Base-by-base conservation (phyloP, 257 asterid genomes). In the Primulina huaijiensis region DNA sequence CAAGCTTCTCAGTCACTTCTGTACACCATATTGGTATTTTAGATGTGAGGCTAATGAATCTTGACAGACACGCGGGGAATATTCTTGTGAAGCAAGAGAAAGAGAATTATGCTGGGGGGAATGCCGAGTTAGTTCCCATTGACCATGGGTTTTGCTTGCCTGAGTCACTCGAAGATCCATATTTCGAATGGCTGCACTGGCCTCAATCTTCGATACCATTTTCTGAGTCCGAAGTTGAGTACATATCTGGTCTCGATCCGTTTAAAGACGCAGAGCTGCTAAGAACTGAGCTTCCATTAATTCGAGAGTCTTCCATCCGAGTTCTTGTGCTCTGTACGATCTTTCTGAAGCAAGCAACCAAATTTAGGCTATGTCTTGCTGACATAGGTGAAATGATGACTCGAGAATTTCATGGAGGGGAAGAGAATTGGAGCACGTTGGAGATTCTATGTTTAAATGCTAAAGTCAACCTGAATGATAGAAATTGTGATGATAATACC, bases 121-220 rank as follows among this genome's bases (percentile, higher is more conserved):
- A 78, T 11, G 85, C 94, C 5, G 97, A 90, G 87, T 92, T 93
- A 14, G 87, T 93, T 60, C 97, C 98, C 3, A 93, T 93, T 46
- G 98, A 93, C 72, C 98, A 93, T 73, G 98, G 98, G 27, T 89
- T 88, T 74, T 92, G 97, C 82, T 82, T 90, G 67, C 98, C 98
- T 0, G 97, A 90, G 73, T 82, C 94, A 4, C 94, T 93, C 11
- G 97, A 93, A 46, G 97, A 90, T 78, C 98, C 98, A 5, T 93
- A 93, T 70, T 93, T 93, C 11, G 98, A 93, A 81, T 90, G 98
- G 97, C 78, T 90, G 65, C 97, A 93, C 37, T 90, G 97, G 98
- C 97, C 97, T 0, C 97, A 90, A 80, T 95, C 98, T 19, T 75
- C 88, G 2, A 76, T 93, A 64, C 98, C 97, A 1, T 93, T 93